Base-by-base conservation (phyloP, 2,329 filamentous ascomycete species). In the Scedosporium dehoogii region DNA sequence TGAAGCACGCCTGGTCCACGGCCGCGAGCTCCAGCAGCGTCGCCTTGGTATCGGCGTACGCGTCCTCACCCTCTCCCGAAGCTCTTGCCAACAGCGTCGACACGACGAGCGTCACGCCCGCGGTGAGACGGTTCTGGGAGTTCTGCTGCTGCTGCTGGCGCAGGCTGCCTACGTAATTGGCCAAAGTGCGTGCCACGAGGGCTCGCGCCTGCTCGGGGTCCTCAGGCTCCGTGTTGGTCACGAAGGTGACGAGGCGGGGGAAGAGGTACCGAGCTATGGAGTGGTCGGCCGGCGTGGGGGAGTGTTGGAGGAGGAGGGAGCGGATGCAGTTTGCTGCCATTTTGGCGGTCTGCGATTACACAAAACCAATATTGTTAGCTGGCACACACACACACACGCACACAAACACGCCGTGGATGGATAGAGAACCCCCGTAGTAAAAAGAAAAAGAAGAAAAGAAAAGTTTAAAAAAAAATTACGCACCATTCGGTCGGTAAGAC, bases 291-390 rank as follows among this genome's bases (percentile, higher is more conserved):
- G 80, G 67, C 64, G 87, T 82, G 66, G 85, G 78, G 60, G 83
- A 77, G 61, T 83, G 76, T 68, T 88, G 79, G 3, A 96, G 77
- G 33, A 97, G 80, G 6, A 97, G 82, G 6, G 92, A 94, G 63
- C 92, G 86, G 67, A 93, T 85, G 74, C 94, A 99, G 70, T 91
- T 92, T 65, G 91, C 89, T 1, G 94, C 92, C 62, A 97, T 92
- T 70, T 90, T 96, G 62, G 90, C 89, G 1, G 91, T 93, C 85
- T 88, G 61, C 38, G 59, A 21, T 23, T 21, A 18, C 23, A 21
- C n/a, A 14, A 66, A 63, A 57, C 21, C 42, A 27, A 16, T 7
- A 42, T 55, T 68, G 61, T 69, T 70, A 59, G 65, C 61, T 59
- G 68, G 38, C 58, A 9, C 29, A 33, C 29, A 33, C 6, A 33